Conservation (phyloP, 225 moss, liverwort and hornwort species). For the Climacium dendroides region DNA sequence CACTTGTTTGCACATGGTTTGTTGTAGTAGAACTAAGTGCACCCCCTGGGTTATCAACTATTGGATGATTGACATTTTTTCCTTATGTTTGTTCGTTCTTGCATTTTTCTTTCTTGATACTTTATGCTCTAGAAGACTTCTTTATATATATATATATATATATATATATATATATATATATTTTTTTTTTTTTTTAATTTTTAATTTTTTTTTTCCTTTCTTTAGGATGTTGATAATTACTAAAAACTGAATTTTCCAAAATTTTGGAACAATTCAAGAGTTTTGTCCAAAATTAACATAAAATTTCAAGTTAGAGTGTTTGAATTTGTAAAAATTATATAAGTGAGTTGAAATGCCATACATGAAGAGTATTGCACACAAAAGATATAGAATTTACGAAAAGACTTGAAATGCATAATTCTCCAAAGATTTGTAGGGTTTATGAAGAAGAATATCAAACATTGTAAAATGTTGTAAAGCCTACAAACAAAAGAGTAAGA, state of each 20-base stretch:
- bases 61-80: neutral
- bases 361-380: neutral
- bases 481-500: neutral
- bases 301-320: neutral
- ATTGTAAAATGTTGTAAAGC: neutral
- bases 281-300: no score
- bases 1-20: no score
- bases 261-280: no score
- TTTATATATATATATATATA: no score
- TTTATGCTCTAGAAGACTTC: fast-evolving
- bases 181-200: no score
- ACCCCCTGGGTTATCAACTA: no score
- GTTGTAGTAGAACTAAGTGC: no score
- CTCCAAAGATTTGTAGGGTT: neutral
- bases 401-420: neutral
- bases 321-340: neutral
- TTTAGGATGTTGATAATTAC: no score
- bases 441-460: neutral
- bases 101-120: neutral
- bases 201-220: no score
- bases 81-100: neutral
- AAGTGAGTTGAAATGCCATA: neutral
- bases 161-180: no score
- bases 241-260: no score
- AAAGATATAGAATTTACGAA: neutral